Evolutionary conservation across 768 basidiomycete species (phyloP).

Genomic region (Phlebiopsis gigantea): DNA sequence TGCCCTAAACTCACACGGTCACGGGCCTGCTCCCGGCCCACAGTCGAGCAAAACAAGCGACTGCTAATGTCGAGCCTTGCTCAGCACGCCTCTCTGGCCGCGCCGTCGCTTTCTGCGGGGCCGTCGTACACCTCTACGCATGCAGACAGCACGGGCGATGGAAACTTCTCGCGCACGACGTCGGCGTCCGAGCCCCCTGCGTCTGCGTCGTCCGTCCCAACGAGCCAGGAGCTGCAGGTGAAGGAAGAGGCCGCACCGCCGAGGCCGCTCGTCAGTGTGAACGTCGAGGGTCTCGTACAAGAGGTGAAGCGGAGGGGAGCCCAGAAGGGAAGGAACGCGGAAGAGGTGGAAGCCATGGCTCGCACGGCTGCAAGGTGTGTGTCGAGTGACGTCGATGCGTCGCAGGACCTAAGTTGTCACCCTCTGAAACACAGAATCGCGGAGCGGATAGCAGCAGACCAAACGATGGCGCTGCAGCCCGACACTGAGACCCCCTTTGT

Average conservation of each 20-base stretch:
- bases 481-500: conserved; percentile 67
- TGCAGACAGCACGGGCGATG: conserved; percentile 1
- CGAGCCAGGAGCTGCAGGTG: not conserved
- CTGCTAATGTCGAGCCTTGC: conserved; percentile 22
- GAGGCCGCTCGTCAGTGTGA: conserved; percentile 11
- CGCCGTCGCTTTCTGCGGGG: conserved; percentile 11
- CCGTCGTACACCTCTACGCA: conserved; percentile 1
- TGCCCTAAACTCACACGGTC: conserved; percentile 22
- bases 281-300: conserved; percentile 17
- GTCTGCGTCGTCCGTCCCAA: not conserved
- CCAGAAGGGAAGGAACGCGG: conserved; percentile 36
- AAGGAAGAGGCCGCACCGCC: not conserved
- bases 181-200: conserved; percentile 9
- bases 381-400: not conserved
- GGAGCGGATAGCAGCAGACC: conserved; percentile 47
- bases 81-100: conserved; percentile 16
- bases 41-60: conserved; percentile 26
- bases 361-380: conserved; percentile 48
- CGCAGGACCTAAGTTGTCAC: not conserved
- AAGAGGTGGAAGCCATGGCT: conserved; percentile 45
- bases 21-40: conserved; percentile 24
- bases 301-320: conserved; percentile 12
- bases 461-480: conserved; percentile 52
- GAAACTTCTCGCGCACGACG: conserved; percentile 1
- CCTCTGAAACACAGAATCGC: conserved; percentile 26